Evolutionary conservation across 352 stramenopile species (phyloP).

Genomic region (Nothophytophthora sp.): DNA sequence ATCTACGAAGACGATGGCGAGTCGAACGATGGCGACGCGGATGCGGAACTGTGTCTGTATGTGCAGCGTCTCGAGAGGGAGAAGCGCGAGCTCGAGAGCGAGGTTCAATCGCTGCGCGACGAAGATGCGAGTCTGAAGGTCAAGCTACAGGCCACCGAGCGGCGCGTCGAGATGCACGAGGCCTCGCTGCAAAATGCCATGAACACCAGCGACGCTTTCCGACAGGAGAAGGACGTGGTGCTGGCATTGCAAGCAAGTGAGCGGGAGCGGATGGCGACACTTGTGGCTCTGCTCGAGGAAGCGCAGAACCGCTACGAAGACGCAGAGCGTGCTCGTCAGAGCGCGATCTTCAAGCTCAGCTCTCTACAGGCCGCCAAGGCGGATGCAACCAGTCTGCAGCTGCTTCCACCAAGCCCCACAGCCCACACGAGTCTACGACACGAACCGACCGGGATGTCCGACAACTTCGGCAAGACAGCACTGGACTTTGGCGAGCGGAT

Average conservation of each 20-base stretch:
- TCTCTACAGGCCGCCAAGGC: slow-evolving; percentile 46
- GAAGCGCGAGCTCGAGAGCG: slow-evolving; percentile 40
- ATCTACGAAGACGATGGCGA: slow-evolving; percentile 34
- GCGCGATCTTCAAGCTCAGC: slow-evolving; percentile 66
- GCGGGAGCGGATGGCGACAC: slow-evolving; percentile 30
- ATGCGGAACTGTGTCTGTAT: slow-evolving; percentile 47
- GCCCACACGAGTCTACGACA: slow-evolving; percentile 2
- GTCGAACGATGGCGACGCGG: slow-evolving; percentile 21
- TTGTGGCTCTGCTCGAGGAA: slow-evolving; percentile 39
- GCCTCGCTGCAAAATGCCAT: slow-evolving; percentile 29
- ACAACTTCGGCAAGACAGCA: neutral
- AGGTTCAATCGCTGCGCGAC: slow-evolving; percentile 41
- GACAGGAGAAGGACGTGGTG: slow-evolving; percentile 35
- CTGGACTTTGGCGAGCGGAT: slow-evolving; percentile 36
- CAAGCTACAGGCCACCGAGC: slow-evolving; percentile 23
- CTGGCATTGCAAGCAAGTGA: slow-evolving; percentile 34
- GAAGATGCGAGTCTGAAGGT: slow-evolving; percentile 37
- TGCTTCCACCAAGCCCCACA: slow-evolving; percentile 14
- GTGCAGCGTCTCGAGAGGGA: slow-evolving; percentile 53
- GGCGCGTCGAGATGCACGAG: slow-evolving; percentile 44
- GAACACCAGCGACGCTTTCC: slow-evolving; percentile 23
- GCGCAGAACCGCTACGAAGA: slow-evolving; percentile 51
- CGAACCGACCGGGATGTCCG: neutral
- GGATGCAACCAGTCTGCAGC: slow-evolving; percentile 21
- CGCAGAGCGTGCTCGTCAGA: slow-evolving; percentile 53